Conservation (phyloP, 768 basidiomycete genomes). For the Psilocybe subaeruginosa region DNA sequence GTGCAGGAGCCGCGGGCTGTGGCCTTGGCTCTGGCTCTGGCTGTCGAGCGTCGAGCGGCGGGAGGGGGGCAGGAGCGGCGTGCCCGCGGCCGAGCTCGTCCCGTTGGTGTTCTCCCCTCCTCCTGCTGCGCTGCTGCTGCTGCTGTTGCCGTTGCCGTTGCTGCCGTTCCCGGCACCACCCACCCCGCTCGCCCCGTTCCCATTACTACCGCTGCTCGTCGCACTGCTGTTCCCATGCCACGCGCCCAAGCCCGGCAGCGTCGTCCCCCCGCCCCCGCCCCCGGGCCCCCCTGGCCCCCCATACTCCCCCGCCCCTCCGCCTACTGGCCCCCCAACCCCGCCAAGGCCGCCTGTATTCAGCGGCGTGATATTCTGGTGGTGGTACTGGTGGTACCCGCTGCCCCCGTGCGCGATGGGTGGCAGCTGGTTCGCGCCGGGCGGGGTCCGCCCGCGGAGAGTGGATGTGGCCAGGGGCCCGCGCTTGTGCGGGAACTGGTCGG, state of each 20-base stretch:
- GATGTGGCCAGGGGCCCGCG: constrained; percentile 66
- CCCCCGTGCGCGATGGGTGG: constrained; percentile 47
- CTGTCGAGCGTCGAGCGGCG: neutral
- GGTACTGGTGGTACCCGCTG: constrained; percentile 29
- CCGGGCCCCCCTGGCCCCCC: neutral
- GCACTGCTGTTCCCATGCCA: constrained; percentile 35
- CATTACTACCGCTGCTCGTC: neutral
- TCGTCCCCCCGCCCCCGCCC: constrained; percentile 25
- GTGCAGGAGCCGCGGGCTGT: too few relatives aligned
- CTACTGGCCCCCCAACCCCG: constrained; percentile 3
- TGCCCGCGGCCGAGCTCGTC: neutral
- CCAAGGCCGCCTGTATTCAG: constrained; percentile 12
- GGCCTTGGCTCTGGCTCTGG: neutral
- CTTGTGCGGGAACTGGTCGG: constrained; percentile 83
- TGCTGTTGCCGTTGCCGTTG: constrained; percentile 11
- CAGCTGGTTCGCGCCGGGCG: constrained; percentile 29
- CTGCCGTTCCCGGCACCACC: constrained; percentile 11
- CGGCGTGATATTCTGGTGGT: constrained; percentile 38
- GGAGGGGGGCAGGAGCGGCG: neutral
- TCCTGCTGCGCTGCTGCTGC: neutral
- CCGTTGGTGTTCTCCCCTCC: neutral
- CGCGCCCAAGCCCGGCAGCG: constrained; percentile 49
- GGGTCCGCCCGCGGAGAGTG: constrained; percentile 39
- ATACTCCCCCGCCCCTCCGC: neutral
- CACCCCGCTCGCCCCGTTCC: neutral